phyloP scores from a whole-genome alignment of 2,329 filamentous ascomycete species.

The Pezicula radicicola region DNA sequence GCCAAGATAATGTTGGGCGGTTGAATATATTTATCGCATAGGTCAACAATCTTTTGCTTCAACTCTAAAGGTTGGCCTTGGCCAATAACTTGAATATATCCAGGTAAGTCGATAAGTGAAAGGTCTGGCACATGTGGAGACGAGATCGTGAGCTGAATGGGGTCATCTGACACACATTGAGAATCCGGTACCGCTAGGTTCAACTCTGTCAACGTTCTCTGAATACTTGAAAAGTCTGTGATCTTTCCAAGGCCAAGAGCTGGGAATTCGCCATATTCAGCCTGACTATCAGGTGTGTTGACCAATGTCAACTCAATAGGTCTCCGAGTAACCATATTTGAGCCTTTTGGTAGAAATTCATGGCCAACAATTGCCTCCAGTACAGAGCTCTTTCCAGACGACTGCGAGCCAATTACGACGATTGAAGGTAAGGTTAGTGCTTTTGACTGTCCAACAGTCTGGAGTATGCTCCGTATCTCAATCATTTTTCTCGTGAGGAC shows the following conservation, averaged over 20 bases:
- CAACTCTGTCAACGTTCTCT: slow-evolving; percentile 89
- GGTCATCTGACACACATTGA: slow-evolving; percentile 94
- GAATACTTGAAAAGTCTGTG: slow-evolving; percentile 87
- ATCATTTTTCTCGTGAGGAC: slow-evolving; percentile 99
- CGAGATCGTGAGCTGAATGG: slow-evolving; percentile 92
- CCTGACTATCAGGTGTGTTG: slow-evolving; percentile 83
- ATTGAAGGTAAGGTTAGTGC: slow-evolving; percentile 89
- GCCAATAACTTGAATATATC: slow-evolving; percentile 94
- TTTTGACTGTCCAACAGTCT: slow-evolving; percentile 88
- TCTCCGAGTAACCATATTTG: slow-evolving; percentile 95
- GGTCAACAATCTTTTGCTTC: slow-evolving; percentile 92
- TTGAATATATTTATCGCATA: slow-evolving; percentile 98
- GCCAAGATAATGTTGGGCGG: slow-evolving; percentile 94
- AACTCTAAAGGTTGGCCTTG: slow-evolving; percentile 86
- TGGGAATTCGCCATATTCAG: slow-evolving; percentile 95
- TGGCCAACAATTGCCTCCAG: slow-evolving; percentile 96
- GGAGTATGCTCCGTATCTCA: slow-evolving; percentile 89
- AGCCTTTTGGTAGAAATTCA: slow-evolving; percentile 96
- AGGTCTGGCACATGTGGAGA: slow-evolving; percentile 94
- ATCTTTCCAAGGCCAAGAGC: slow-evolving; percentile 86
- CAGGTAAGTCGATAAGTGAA: slow-evolving; percentile 92
- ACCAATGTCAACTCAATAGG: slow-evolving; percentile 95
- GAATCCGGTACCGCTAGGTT: slow-evolving; percentile 88
- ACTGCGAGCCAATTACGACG: slow-evolving; percentile 98
- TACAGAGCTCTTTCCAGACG: slow-evolving; percentile 96